phyloP scores from a whole-genome alignment of 495 filamentous ascomycete genomes.

The Arthonia radiata region DNA sequence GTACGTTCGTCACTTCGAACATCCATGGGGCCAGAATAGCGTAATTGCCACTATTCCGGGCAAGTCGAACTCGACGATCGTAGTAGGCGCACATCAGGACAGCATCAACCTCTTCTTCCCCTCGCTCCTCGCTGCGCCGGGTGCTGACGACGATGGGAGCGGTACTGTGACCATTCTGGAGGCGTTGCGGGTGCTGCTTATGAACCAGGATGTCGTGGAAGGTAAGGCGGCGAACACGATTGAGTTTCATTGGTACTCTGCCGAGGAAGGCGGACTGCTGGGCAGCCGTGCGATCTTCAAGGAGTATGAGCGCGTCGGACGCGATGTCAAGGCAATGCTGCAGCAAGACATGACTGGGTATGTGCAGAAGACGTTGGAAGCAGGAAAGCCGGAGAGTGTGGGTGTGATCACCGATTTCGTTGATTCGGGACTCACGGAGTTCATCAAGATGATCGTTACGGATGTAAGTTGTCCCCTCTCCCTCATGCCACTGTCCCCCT shows the following conservation, averaged over 20 bases:
- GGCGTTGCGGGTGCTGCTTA: slow-evolving; percentile 31
- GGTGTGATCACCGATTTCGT: slow-evolving; percentile 91
- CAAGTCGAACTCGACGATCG: slow-evolving; percentile 56
- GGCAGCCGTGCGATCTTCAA: slow-evolving; percentile 59
- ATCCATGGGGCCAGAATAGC: slow-evolving; percentile 74
- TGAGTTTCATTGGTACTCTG: slow-evolving; percentile 91
- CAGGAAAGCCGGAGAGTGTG: slow-evolving; percentile 61
- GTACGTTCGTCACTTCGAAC: slow-evolving; percentile 44
- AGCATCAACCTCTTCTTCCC: slow-evolving; percentile 84
- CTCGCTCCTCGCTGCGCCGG: slow-evolving; percentile 49
- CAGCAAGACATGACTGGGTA: slow-evolving; percentile 92
- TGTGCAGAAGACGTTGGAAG: slow-evolving; percentile 56
- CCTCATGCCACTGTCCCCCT: too few species aligned
- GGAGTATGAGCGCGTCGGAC: slow-evolving; percentile 49
- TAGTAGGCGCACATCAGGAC: slow-evolving; percentile 53
- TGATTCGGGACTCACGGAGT: slow-evolving; percentile 54
- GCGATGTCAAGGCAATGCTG: slow-evolving; percentile 85
- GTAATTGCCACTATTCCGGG: slow-evolving; percentile 89
- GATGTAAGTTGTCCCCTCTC: slow-evolving; percentile 35
- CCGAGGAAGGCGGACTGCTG: slow-evolving; percentile 75
- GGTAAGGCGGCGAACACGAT: slow-evolving; percentile 52
- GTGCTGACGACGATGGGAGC: slow-evolving; percentile 53
- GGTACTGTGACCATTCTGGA: slow-evolving; percentile 63
- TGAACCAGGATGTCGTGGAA: slow-evolving; percentile 22
- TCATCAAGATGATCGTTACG: slow-evolving; percentile 74